Percentiles rank a stretch among this genome's conserved stretches.
Conservation (phyloP, 306 rosid genomes). For the Fagus sylvatica region DNA sequence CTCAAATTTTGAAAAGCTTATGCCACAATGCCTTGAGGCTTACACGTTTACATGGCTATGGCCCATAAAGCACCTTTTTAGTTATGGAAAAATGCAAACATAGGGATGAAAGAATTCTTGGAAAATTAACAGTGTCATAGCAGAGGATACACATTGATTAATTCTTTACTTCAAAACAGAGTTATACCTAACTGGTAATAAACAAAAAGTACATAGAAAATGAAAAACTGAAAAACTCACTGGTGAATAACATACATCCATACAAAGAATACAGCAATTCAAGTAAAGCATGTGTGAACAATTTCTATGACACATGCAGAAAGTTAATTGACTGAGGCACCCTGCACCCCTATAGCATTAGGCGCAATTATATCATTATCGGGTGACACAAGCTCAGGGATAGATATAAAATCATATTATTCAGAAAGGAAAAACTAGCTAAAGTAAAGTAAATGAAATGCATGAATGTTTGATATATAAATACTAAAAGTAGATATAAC, state of each 20-base stretch:
- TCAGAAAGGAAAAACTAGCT: slow-evolving; percentile 3
- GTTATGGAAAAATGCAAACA: background rate
- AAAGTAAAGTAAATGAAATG: background rate
- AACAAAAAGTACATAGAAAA: too few species aligned
- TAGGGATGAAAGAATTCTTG: background rate
- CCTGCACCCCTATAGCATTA: background rate
- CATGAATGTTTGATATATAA: background rate
- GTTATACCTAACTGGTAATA: too few species aligned
- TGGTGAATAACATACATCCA: background rate
- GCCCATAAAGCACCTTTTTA: background rate
- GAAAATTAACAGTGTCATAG: background rate
- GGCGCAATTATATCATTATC: background rate
- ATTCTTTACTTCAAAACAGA: background rate
- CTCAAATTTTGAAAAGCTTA: background rate
- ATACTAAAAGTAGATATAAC: background rate
- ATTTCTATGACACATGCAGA: background rate
- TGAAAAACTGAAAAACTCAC: background rate
- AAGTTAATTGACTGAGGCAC: background rate
- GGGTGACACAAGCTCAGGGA: background rate
- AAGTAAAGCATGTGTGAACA: background rate
- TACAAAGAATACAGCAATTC: background rate
- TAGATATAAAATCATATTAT: background rate
- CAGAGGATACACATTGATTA: background rate
- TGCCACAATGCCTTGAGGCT: background rate
- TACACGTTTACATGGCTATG: background rate